Percentiles rank a stretch among this genome's conserved stretches.
phyloP scores from a whole-genome alignment of 345 rosid genomes.

The Gossypium herbaceum region DNA sequence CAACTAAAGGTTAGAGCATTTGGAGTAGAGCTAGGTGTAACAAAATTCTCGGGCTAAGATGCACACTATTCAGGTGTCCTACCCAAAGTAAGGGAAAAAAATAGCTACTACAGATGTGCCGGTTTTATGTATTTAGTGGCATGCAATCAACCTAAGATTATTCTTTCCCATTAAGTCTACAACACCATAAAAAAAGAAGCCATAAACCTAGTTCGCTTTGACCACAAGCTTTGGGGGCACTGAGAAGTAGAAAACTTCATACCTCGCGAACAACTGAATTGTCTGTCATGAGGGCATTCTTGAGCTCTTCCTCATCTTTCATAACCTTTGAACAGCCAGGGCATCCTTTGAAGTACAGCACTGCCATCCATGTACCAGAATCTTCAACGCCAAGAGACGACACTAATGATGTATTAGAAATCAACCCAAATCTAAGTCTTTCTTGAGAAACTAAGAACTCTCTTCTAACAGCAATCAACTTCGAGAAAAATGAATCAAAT shows the following conservation, averaged over 20 bases:
- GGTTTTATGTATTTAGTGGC: not conserved
- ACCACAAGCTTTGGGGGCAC: not conserved
- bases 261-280: constrained; percentile 65
- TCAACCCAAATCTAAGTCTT: constrained; percentile 68
- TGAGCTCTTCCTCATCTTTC: constrained; percentile 51
- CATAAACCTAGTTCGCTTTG: not conserved
- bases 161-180: not conserved
- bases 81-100: not conserved
- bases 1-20: not conserved
- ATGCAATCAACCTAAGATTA: not conserved
- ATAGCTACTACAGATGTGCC: not conserved
- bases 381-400: constrained; percentile 45
- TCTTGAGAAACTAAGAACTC: constrained; percentile 68
- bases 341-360: constrained; percentile 63
- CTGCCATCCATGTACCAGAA: constrained; percentile 59
- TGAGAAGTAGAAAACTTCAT: constrained; percentile 11
- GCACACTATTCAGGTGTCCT: not conserved
- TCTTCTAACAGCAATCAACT: constrained; percentile 46
- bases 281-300: constrained; percentile 39
- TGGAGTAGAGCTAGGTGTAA: not conserved
- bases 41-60: not conserved
- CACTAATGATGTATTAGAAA: constrained; percentile 58
- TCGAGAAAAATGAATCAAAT: constrained; percentile 63
- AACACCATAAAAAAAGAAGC: not conserved
- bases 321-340: constrained; percentile 65